phyloP scores from a whole-genome alignment of 805 yeast genomes.

The Ogataea chonburiensis region DNA sequence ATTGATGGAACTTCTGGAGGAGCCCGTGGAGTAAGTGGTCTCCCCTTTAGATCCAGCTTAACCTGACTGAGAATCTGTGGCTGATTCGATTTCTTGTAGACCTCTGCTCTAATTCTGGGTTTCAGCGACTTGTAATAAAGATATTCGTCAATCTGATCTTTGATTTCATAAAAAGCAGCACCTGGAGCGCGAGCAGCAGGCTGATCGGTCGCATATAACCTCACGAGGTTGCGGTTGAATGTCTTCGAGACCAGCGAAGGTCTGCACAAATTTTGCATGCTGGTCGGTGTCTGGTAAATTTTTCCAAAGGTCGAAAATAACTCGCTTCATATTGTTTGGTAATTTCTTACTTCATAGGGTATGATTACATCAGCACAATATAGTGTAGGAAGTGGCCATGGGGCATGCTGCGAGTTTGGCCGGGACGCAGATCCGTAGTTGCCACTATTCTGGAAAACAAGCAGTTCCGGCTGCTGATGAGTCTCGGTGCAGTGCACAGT shows the following conservation, averaged over 20 bases:
- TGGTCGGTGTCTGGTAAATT: slow-evolving; percentile 6
- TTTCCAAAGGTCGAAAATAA: too few species aligned
- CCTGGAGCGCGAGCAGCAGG: slow-evolving; percentile 5
- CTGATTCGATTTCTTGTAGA: slow-evolving; percentile 27
- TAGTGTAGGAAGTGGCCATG: too few species aligned
- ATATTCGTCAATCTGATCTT: slow-evolving; percentile 32
- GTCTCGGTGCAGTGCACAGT: too few species aligned
- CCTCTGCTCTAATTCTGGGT: slow-evolving; percentile 24
- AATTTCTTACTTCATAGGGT: too few species aligned
- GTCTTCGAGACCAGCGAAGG: slow-evolving; percentile 4
- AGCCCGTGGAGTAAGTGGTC: slow-evolving; percentile 27
- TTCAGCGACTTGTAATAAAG: slow-evolving; percentile 26
- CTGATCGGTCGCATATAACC: slow-evolving; percentile 2
- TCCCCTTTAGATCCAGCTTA: slow-evolving; percentile 27
- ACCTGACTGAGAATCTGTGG: slow-evolving; percentile 21
- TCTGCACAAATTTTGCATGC: slow-evolving; percentile 9
- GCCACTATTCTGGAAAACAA: too few species aligned
- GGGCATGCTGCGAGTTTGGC: too few species aligned
- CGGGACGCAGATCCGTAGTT: too few species aligned
- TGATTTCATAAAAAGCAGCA: slow-evolving; percentile 20
- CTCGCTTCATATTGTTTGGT: too few species aligned
- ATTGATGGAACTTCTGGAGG: slow-evolving; percentile 30
- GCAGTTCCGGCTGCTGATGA: too few species aligned
- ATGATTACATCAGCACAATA: too few species aligned
- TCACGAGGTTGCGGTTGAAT: background rate